Base-by-base conservation (phyloP, 2,329 filamentous ascomycete genomes). In the Exophiala sp. region DNA sequence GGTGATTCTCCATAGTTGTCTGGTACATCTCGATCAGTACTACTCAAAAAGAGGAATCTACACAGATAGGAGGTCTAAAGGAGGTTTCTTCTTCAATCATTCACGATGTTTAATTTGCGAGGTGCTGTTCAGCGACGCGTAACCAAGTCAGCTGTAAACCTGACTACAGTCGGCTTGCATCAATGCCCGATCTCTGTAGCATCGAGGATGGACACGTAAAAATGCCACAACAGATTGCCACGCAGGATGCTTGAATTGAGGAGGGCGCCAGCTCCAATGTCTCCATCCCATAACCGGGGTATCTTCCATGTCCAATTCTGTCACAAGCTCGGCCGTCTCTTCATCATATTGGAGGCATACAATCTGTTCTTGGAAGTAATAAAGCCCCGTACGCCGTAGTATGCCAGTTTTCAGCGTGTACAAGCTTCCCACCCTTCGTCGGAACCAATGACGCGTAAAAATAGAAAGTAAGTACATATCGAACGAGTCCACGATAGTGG, bases 1-100 rank as follows among this genome's bases (percentile, higher is more conserved):
- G 65, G 64, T 75, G 72, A 70, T 66, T 69, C 69, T 72, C 72
- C 72, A 75, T 75, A 75, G 71, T 72, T 63, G 51, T 63, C 66
- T 74, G 72, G 72, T 63, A 75, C 24, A 29, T 29, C 7, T 29
- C 3, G 7, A 29, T 29, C 24, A 29, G 24, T 3, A 29, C 7
- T 29, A 20, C 20, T 10, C 18, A 32, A 7, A 29, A 29, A 29
- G 5, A 3, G 5, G 24, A 4, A 29, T 29, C 3, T 29, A 29
- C 24, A 3, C 24, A 29, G 5, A 29, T 29, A 29, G 24, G 5
- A 29, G 7, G 3, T 29, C 24, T 2, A 3, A 18, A 29, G 24
- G 7, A 29, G 2, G 4, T 5, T 29, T 29, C 5, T 4, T 29
- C 24, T 29, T 29, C 16, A 29, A 29, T 29, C 24, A 29, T 29